Evolutionary conservation across 1,284 basidiomycete species (phyloP).

Genomic region (Meripilus lineatus): DNA sequence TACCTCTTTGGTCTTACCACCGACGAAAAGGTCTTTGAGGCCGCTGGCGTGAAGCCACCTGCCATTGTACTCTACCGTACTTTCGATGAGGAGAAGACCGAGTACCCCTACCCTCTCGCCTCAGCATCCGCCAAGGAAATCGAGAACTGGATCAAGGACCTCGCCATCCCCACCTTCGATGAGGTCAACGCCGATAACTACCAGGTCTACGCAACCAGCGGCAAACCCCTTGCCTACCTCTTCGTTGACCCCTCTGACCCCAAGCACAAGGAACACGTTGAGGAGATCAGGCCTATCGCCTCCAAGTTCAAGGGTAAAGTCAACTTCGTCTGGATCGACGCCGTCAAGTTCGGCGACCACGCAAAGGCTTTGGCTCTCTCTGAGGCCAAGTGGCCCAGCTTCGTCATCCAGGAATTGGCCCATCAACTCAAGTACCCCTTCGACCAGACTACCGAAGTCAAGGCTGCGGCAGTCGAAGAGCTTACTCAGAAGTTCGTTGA

Average conservation of each 20-base stretch:
- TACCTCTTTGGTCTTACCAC: constrained; percentile 89
- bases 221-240: constrained; percentile 90
- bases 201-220: constrained; percentile 75
- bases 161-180: constrained; percentile 87
- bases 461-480: constrained; percentile 48
- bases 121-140: constrained; percentile 60
- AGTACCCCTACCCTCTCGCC: constrained; percentile 64
- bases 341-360: constrained; percentile 92
- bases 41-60: constrained; percentile 74
- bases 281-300: constrained; percentile 73
- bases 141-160: constrained; percentile 74
- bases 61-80: constrained; percentile 89
- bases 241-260: constrained; percentile 84
- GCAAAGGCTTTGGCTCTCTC: constrained; percentile 90
- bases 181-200: constrained; percentile 97
- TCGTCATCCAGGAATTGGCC: constrained; percentile 87
- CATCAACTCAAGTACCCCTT: constrained; percentile 90
- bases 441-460: constrained; percentile 62
- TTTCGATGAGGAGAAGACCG: constrained; percentile 84
- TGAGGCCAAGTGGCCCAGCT: constrained; percentile 86
- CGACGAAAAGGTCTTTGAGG: constrained; percentile 64
- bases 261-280: constrained; percentile 63
- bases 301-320: constrained; percentile 80
- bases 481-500: constrained; percentile 67
- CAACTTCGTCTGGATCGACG: constrained; percentile 99